These are phyloP conservation scores for Penicillium sp. DNA, from an alignment of 2,329 filamentous ascomycete species.

Conservation along the genomic window DNA sequence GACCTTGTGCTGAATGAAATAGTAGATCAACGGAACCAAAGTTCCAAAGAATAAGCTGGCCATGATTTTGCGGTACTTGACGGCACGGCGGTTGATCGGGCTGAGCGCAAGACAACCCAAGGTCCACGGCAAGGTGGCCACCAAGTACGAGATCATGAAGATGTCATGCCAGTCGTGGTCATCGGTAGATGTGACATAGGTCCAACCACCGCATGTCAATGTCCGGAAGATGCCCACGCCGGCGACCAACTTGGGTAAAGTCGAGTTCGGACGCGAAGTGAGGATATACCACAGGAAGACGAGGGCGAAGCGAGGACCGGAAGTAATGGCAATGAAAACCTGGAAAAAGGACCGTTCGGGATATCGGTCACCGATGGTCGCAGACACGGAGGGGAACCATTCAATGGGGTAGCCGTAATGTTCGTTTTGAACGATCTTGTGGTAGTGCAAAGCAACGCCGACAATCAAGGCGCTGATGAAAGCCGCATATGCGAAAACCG, in stretches of 20 bases:
- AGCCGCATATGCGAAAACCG: constrained; percentile 72
- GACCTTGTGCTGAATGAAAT: constrained; percentile 98
- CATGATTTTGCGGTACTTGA: constrained; percentile 85
- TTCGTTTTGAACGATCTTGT: constrained; percentile 97
- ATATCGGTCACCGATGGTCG: constrained; percentile 95
- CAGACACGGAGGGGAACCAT: constrained; percentile 95
- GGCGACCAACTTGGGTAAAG: constrained; percentile 77
- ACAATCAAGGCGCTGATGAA: constrained; percentile 84
- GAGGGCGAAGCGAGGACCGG: constrained; percentile 85
- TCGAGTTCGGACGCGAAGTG: constrained; percentile 70
- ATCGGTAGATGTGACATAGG: constrained; percentile 96
- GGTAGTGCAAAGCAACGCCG: constrained; percentile 79
- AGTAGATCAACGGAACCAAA: constrained; percentile 86
- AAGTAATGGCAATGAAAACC: constrained; percentile 94
- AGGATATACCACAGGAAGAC: constrained; percentile 90
- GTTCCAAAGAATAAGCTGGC: constrained; percentile 85
- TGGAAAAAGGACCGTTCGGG: constrained; percentile 96
- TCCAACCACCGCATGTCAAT: constrained; percentile 94
- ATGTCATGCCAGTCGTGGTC: constrained; percentile 99
- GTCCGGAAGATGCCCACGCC: constrained; percentile 81
- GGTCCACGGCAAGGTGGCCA: constrained; percentile 94
- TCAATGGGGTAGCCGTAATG: constrained; percentile 91
- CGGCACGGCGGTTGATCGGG: constrained; percentile 74
- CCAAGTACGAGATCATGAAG: constrained; percentile 97
- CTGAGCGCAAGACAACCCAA: constrained; percentile 84